Percentiles rank a stretch among this genome's conserved stretches.
Conservation (phyloP, 108 stramenopile genomes). For the Pseudonitzschia multistriata region DNA sequence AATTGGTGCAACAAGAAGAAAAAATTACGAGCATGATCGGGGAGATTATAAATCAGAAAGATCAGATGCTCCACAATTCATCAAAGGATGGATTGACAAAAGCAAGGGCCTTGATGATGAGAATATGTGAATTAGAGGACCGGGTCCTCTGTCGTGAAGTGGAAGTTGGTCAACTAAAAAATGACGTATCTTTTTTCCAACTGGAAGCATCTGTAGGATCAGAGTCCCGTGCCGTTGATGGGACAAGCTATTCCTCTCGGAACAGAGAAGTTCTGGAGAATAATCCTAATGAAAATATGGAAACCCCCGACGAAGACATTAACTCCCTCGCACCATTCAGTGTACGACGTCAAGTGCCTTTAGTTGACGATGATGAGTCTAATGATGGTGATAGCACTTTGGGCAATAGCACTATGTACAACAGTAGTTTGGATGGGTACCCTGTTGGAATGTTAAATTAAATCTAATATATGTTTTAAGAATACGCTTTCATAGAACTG, state of each 20-base stretch:
- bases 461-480: background rate
- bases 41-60: conserved; percentile 16
- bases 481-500: too few relatives aligned
- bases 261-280: background rate
- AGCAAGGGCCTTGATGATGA: conserved; percentile 35
- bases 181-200: conserved; percentile 32
- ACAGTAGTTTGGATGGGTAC: conserved; percentile 9
- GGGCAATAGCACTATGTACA: conserved; percentile 15
- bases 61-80: background rate
- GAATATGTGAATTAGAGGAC: conserved; percentile 52
- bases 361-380: background rate
- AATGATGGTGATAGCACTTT: conserved; percentile 1
- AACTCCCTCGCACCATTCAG: background rate
- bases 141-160: conserved; percentile 46
- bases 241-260: background rate
- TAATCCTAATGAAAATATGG: background rate
- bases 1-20: conserved; percentile 27
- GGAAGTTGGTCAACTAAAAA: conserved; percentile 48
- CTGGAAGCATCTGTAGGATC: conserved; percentile 17
- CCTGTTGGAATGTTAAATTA: background rate
- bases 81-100: conserved; percentile 14
- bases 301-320: conserved; percentile 1
- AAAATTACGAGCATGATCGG: conserved; percentile 25
- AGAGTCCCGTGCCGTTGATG: background rate
- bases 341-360: too few relatives aligned